A percentile compares a stretch with the other conserved stretches of the same genome.
These are phyloP conservation scores for Comarum palustre DNA, from an alignment of 306 rosid species.

Conservation along the genomic window DNA sequence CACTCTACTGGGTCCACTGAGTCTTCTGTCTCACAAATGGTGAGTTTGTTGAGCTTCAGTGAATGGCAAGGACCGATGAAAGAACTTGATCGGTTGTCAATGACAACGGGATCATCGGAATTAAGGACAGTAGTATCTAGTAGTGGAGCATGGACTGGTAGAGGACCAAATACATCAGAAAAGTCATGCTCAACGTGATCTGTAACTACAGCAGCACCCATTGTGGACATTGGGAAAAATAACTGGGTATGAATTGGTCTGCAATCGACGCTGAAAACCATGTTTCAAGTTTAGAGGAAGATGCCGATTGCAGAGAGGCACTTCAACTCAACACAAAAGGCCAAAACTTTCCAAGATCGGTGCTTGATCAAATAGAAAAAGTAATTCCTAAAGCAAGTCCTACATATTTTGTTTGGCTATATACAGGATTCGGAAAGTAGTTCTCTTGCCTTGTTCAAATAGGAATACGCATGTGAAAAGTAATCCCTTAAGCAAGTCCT, in stretches of 20 bases:
- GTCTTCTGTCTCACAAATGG: conserved; percentile 53
- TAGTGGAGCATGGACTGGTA: conserved; percentile 40
- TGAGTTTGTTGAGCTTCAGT: conserved; percentile 68
- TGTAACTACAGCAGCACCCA: conserved; percentile 33
- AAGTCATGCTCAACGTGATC: conserved; percentile 82
- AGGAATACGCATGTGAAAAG: too few species aligned
- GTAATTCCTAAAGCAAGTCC: too few species aligned
- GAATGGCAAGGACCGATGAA: conserved; percentile 82
- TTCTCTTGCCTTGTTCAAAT: too few species aligned
- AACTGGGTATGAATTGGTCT: conserved; percentile 44
- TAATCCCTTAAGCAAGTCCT: too few species aligned
- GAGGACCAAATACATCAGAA: conserved; percentile 87
- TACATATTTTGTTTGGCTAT: too few species aligned
- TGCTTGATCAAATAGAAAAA: too few species aligned
- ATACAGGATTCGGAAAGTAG: too few species aligned
- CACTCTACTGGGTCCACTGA: conserved; percentile 32
- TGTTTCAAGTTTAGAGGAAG: conserved; percentile 28
- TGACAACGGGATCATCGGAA: conserved; percentile 70
- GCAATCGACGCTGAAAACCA: conserved; percentile 57
- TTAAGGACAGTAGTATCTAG: conserved; percentile 49
- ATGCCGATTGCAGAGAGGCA: conserved; percentile 30
- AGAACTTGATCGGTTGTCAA: conserved; percentile 75
- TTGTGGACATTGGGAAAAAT: conserved; percentile 39
- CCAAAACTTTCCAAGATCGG: conserved; percentile 25
- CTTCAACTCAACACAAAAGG: conserved; percentile 30